Evolutionary conservation across 345 rosid genomes (phyloP).

Genomic region (Leavenworthia alabamica): DNA sequence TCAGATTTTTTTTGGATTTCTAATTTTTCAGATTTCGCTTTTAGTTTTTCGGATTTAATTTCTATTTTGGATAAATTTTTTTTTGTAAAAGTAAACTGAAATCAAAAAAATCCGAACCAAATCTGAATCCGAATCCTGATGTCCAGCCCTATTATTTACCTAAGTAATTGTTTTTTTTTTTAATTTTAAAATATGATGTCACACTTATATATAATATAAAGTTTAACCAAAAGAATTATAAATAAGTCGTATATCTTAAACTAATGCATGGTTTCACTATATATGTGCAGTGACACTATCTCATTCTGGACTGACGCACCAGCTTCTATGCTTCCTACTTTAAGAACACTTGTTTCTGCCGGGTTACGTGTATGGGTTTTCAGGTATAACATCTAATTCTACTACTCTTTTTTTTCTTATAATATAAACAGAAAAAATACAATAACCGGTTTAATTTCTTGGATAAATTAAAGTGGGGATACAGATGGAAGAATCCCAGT

Average conservation of each 20-base stretch:
- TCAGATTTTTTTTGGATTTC: too few relatives aligned
- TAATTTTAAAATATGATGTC: neutral
- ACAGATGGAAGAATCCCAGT: conserved; percentile 89
- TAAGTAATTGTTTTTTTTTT: neutral
- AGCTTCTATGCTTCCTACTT: conserved; percentile 55
- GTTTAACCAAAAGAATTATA: neutral
- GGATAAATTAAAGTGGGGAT: conserved; percentile 57
- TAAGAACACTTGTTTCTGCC: conserved; percentile 56
- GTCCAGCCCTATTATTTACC: too few relatives aligned
- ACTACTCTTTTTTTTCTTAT: too few relatives aligned
- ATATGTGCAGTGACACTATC: conserved; percentile 40
- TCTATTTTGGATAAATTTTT: too few relatives aligned
- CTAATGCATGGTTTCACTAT: neutral
- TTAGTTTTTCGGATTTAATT: too few relatives aligned
- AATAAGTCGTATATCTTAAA: neutral
- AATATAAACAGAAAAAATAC: too few relatives aligned
- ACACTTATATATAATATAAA: neutral
- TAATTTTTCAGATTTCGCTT: too few relatives aligned
- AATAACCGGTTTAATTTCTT: neutral
- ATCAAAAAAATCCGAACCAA: too few relatives aligned
- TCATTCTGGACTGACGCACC: conserved; percentile 56
- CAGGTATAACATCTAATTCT: conserved; percentile 36
- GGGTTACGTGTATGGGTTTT: conserved; percentile 76
- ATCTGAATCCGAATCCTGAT: too few relatives aligned
- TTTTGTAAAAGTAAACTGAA: too few relatives aligned